These are phyloP conservation scores for Adiantum capillusveneris DNA, from an alignment of 75 land plant genomes.

Conservation along the genomic window DNA sequence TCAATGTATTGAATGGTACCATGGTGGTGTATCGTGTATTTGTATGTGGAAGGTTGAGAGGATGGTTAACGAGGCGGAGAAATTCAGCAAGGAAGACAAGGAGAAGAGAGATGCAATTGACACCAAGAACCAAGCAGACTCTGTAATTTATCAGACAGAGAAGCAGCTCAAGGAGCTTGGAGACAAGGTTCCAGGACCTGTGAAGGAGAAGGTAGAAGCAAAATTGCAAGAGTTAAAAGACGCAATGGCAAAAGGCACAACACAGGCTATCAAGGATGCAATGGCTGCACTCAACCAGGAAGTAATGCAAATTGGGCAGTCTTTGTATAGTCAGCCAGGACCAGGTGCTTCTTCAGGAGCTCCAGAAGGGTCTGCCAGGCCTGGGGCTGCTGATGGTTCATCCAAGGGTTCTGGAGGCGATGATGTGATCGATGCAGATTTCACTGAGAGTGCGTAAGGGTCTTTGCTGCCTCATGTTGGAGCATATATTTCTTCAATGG, in stretches of 20 bases:
- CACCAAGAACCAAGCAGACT: slow-evolving; percentile 87
- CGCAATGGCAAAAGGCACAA: slow-evolving; percentile 54
- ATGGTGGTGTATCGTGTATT: neutral
- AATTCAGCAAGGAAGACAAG: slow-evolving; percentile 76
- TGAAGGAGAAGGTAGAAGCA: slow-evolving; percentile 79
- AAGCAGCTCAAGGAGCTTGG: slow-evolving; percentile 86
- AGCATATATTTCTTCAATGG: too few species aligned
- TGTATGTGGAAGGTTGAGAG: slow-evolving; percentile 62
- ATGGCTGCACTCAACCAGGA: slow-evolving; percentile 83
- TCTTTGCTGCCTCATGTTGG: too few species aligned
- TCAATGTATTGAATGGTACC: too few species aligned
- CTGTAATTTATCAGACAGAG: slow-evolving; percentile 74
- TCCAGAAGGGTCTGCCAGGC: slow-evolving; percentile 26
- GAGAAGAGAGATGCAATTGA: slow-evolving; percentile 86
- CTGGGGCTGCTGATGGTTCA: slow-evolving; percentile 15
- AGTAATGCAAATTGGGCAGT: slow-evolving; percentile 85
- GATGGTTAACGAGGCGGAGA: slow-evolving; percentile 83
- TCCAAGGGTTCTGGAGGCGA: slow-evolving; percentile 46
- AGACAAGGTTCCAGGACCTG: slow-evolving; percentile 67
- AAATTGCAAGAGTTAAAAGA: slow-evolving; percentile 72
- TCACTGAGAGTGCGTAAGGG: slow-evolving; percentile 54
- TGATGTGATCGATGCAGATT: slow-evolving; percentile 87
- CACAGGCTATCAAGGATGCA: slow-evolving; percentile 68
- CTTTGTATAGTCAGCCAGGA: slow-evolving; percentile 64
- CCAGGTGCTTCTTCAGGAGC: slow-evolving; percentile 27